Percentiles rank a stretch among this genome's conserved stretches.
Conservation (phyloP, 2,329 filamentous ascomycete genomes). For the Emergomyces pasteurianus region DNA sequence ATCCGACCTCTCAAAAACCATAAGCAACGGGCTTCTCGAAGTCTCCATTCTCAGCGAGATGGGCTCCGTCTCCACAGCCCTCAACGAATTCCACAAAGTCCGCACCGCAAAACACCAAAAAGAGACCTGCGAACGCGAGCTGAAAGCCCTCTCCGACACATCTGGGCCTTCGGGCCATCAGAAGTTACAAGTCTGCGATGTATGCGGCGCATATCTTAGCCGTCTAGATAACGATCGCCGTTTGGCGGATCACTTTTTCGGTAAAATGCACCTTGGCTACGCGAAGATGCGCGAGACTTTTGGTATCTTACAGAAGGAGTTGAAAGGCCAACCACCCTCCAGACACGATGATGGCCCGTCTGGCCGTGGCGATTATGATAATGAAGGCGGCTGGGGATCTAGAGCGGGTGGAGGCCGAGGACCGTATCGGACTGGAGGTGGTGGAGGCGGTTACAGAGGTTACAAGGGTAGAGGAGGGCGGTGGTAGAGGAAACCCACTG, state of each 20-base stretch:
- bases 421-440: conserved; percentile 20
- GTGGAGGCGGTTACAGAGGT: conserved; percentile 38
- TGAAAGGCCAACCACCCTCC: conserved; percentile 57
- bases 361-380: conserved; percentile 38
- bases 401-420: conserved; percentile 40
- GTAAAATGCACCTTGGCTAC: conserved; percentile 98
- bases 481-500: conserved; percentile 14
- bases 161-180: conserved; percentile 89
- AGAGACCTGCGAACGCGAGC: conserved; percentile 70
- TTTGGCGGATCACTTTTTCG: conserved; percentile 94
- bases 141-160: conserved; percentile 84
- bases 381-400: conserved; percentile 40
- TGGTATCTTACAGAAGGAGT: conserved; percentile 74
- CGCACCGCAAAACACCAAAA: conserved; percentile 70
- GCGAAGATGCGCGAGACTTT: conserved; percentile 95
- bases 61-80: conserved; percentile 65
- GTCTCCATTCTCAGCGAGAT: conserved; percentile 74
- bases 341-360: conserved; percentile 39
- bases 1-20: conserved; percentile 62
- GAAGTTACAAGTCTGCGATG: conserved; percentile 96
- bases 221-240: conserved; percentile 88
- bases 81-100: conserved; percentile 80
- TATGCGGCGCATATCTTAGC: conserved; percentile 89
- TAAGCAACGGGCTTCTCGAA: conserved; percentile 74
- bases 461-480: conserved; percentile 32